These are phyloP conservation scores for Spathaspora girioi DNA, from an alignment of 805 yeast species.

Conservation along the genomic window DNA sequence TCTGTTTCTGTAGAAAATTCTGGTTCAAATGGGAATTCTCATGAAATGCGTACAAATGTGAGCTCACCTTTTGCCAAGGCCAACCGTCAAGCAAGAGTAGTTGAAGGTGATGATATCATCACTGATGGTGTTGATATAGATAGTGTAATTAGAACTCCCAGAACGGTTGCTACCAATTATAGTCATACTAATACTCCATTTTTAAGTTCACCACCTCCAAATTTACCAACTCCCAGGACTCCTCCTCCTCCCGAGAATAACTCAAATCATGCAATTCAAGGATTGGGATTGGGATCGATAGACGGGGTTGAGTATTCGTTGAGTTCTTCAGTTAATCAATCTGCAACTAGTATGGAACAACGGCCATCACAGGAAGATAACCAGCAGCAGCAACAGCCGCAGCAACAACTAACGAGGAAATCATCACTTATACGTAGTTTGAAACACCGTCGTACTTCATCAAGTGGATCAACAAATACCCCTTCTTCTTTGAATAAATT, in stretches of 20 bases:
- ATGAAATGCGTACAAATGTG: conserved; percentile 19
- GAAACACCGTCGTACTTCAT: conserved; percentile 38
- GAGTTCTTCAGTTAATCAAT: conserved; percentile 17
- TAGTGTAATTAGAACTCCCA: background rate
- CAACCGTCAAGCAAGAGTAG: conserved; percentile 43
- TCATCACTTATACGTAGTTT: conserved; percentile 15
- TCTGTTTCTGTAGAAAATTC: background rate
- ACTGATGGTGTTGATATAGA: conserved; percentile 10
- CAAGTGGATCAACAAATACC: conserved; percentile 25
- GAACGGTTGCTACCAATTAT: background rate
- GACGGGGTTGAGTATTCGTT: conserved; percentile 29
- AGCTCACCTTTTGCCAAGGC: conserved; percentile 41
- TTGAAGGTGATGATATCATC: conserved; percentile 21
- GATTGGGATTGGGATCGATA: conserved; percentile 34
- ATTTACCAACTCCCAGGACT: conserved; percentile 23
- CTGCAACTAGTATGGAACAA: conserved; percentile 33
- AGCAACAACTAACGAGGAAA: conserved; percentile 5
- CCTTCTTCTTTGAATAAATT: conserved; percentile 18
- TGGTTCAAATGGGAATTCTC: background rate
- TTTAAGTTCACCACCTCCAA: conserved; percentile 39
- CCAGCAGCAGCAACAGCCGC: conserved; percentile 26
- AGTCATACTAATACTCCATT: background rate
- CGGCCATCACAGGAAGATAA: conserved; percentile 7
- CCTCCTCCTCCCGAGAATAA: conserved; percentile 11
- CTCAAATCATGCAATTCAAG: conserved; percentile 1